These are phyloP conservation scores for Vitellaria paradoxa DNA, from an alignment of 179 eudicot genomes.

Conservation along the genomic window DNA sequence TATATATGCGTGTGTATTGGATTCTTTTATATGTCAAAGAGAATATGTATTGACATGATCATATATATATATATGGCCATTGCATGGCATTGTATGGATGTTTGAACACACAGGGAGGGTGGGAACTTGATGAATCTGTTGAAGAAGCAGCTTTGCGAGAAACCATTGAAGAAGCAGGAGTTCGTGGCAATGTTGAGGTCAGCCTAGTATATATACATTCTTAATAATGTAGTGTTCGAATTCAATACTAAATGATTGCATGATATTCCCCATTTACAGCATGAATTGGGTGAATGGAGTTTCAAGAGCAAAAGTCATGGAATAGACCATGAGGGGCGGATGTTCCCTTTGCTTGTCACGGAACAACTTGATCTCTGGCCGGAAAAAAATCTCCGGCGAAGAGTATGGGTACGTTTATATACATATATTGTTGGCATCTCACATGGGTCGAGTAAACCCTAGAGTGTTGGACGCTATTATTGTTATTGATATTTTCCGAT, in stretches of 20 bases:
- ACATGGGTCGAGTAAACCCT: background rate
- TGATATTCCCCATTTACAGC: slow-evolving; percentile 20
- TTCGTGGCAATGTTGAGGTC: slow-evolving; percentile 43
- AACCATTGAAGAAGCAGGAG: slow-evolving; percentile 54
- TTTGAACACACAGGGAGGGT: slow-evolving; percentile 41
- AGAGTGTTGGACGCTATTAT: background rate
- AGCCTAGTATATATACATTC: background rate
- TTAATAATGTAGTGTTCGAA: too few relatives aligned
- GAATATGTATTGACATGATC: background rate
- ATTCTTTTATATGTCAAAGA: background rate
- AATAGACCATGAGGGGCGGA: slow-evolving; percentile 39
- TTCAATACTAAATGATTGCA: too few relatives aligned
- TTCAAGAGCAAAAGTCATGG: slow-evolving; percentile 50
- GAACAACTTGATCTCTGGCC: slow-evolving; percentile 56
- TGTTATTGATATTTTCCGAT: background rate
- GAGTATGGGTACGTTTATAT: slow-evolving; percentile 38
- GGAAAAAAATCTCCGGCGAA: slow-evolving; percentile 33
- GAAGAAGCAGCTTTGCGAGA: slow-evolving; percentile 51
- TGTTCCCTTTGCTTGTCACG: slow-evolving; percentile 53
- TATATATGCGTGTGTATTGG: background rate
- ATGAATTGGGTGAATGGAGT: slow-evolving; percentile 49
- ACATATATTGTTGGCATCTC: background rate
- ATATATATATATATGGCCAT: background rate
- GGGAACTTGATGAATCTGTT: slow-evolving; percentile 52
- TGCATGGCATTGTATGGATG: slow-evolving; percentile 5